phyloP scores from a whole-genome alignment of 257 asterid species.

The Leptodermis oblonga region DNA sequence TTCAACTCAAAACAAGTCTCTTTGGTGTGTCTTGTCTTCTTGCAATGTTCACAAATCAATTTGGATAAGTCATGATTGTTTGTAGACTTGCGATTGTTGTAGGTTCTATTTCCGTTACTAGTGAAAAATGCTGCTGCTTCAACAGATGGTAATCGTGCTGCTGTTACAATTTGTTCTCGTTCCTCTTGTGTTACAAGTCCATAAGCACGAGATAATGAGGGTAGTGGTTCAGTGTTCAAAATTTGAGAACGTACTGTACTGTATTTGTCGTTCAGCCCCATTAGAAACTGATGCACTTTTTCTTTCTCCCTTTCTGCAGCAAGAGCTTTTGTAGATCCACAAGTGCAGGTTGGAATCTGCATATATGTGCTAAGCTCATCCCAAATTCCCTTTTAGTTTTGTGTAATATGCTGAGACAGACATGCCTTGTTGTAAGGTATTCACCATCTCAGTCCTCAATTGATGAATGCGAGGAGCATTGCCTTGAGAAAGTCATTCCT shows the following conservation, averaged over 20 bases:
- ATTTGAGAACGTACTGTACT: slow-evolving; percentile 8
- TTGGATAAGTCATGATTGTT: background rate
- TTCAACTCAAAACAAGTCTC: background rate
- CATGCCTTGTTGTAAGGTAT: too few relatives aligned
- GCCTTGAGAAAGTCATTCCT: too few relatives aligned
- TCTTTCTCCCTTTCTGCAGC: background rate
- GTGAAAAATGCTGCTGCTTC: background rate
- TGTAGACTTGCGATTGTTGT: background rate
- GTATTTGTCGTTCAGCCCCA: slow-evolving; percentile 5
- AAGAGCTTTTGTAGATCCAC: background rate
- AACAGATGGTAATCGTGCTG: too few relatives aligned
- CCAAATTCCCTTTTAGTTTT: too few relatives aligned
- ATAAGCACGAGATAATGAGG: background rate
- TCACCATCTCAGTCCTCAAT: too few relatives aligned
- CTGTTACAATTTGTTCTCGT: background rate
- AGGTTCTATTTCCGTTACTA: background rate
- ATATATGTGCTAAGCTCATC: too few relatives aligned
- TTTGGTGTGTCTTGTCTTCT: background rate
- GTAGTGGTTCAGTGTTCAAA: background rate
- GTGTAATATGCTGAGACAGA: too few relatives aligned
- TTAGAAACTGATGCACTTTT: slow-evolving; percentile 1
- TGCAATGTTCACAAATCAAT: slow-evolving; percentile 12
- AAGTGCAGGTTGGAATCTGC: background rate
- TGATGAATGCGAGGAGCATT: too few relatives aligned
- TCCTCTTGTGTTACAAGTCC: background rate